Percentiles rank a stretch among this genome's conserved stretches.
These are phyloP conservation scores for Fusarium sp. DNA, from an alignment of 2,329 filamentous ascomycete species.

Conservation along the genomic window DNA sequence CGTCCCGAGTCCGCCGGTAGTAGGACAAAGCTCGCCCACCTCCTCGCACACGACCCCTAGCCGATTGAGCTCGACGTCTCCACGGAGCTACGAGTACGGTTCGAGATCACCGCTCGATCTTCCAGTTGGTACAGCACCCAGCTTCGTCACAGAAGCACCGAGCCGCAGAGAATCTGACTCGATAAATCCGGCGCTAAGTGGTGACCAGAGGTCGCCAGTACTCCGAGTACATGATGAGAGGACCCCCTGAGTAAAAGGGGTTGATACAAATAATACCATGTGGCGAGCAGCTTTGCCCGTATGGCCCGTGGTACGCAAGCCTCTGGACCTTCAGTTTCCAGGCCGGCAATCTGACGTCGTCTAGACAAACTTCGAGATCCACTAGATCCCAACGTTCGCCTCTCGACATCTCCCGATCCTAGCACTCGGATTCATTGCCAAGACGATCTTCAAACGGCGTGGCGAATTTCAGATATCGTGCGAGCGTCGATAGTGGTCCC, in stretches of 20 bases:
- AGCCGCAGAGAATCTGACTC: slow-evolving; percentile 40
- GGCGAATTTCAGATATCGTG: neutral
- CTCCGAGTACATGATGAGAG: slow-evolving; percentile 44
- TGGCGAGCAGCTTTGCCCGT: neutral
- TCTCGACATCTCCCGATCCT: neutral
- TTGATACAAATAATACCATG: neutral
- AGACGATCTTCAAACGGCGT: neutral
- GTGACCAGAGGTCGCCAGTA: slow-evolving; percentile 42
- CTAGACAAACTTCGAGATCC: neutral
- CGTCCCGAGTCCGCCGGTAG: slow-evolving; percentile 36
- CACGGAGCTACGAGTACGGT: slow-evolving; percentile 36
- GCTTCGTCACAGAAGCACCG: slow-evolving; percentile 49
- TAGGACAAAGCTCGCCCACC: slow-evolving; percentile 35
- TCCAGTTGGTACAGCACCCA: neutral
- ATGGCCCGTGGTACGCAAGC: neutral
- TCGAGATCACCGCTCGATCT: slow-evolving; percentile 26
- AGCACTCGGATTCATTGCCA: neutral
- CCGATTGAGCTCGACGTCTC: slow-evolving; percentile 39
- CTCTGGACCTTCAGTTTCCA: neutral
- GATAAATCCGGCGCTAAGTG: slow-evolving; percentile 41
- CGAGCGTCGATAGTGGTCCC: neutral
- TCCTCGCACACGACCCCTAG: slow-evolving; percentile 37
- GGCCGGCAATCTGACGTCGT: neutral
- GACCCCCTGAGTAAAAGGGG: slow-evolving; percentile 6
- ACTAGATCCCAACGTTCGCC: neutral